Evolutionary conservation across 768 basidiomycete genomes (phyloP), one percentile per base, ranked within the genome.

Genomic region (Leucocoprinus leucothites): DNA sequence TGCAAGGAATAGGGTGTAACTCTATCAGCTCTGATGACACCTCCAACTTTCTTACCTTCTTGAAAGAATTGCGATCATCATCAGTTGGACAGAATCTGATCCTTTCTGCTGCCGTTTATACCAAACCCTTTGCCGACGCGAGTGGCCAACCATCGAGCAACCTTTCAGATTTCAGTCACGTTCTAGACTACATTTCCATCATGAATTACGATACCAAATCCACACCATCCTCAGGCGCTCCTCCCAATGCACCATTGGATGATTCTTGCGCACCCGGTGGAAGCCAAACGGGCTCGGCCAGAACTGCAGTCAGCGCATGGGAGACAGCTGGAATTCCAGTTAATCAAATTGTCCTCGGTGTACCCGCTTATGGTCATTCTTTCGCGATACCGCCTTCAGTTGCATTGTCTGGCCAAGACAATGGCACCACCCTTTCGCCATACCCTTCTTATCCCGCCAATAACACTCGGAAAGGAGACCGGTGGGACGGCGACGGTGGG

Each of bases 301-400:
- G 78, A 21, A 84, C 85, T 6, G 85, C 89, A 3, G 79, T 98
- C 42, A 65, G 73, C 8, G 79, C 82, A 2, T 97, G 94, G 95
- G 81, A 76, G 0, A 60, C 64, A 0, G 93, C 93, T 36, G 89
- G 90, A 9, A 85, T 98, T 70, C 88, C 93, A 16, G 70, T 76
- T 7, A 69, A 77, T 60, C 67, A 75, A 71, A 85, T 96, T 55
- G 82, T 93, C 25, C 82, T 98, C 6, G 95, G 94, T 51, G 84
- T 96, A 0, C 82, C 94, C 11, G 73, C 86, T 16, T 96, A 92
- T 69, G 91, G 91, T 0, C 92, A 92, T 70, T 84, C 90, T 19
- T 94, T 75, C 75, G 75, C 81, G 36, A 63, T 75, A 7, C 44
- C 65, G 3, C 58, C 61, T 14, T 60, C 56, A 18, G 60, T 70